Evolutionary conservation across 805 yeast genomes (phyloP).

Genomic region (Kuraishia piskuri): DNA sequence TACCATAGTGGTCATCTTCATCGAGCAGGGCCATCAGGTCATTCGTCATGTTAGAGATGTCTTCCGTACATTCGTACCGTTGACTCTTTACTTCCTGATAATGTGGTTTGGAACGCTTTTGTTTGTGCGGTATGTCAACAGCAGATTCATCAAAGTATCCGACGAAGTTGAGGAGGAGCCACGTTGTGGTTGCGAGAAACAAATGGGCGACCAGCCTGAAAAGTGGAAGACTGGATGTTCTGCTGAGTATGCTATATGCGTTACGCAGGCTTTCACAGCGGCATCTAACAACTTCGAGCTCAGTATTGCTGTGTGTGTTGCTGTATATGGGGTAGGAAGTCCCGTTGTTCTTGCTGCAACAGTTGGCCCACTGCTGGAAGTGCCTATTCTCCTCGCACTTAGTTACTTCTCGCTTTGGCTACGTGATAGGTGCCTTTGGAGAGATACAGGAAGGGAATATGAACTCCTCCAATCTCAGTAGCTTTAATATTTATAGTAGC

Average conservation of each 20-base stretch:
- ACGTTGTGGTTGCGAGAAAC: constrained; percentile 33
- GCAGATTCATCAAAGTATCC: constrained; percentile 4
- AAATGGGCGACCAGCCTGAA: constrained; percentile 1
- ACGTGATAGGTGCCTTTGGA: neutral
- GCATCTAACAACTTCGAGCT: constrained; percentile 52
- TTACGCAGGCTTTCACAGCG: constrained; percentile 48
- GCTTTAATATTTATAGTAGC: too few relatives aligned
- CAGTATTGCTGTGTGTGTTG: constrained; percentile 44
- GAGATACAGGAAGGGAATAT: neutral
- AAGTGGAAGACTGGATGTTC: constrained; percentile 16
- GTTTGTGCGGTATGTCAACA: constrained; percentile 22
- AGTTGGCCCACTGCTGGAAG: constrained; percentile 52
- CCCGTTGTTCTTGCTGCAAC: constrained; percentile 51
- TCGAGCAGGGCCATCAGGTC: constrained; percentile 38
- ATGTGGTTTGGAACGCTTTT: constrained; percentile 38
- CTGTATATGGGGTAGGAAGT: constrained; percentile 42
- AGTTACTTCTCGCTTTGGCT: neutral
- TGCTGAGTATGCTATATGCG: constrained; percentile 30
- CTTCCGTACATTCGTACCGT: constrained; percentile 40
- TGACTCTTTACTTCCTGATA: constrained; percentile 35
- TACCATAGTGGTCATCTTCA: constrained; percentile 43
- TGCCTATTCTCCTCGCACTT: constrained; percentile 37
- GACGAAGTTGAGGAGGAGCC: constrained; percentile 10
- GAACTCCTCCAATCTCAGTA: neutral
- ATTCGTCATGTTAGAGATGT: constrained; percentile 40